Evolutionary conservation across 2,329 filamentous ascomycete species (phyloP).

Genomic region (Colletotrichum sidae): DNA sequence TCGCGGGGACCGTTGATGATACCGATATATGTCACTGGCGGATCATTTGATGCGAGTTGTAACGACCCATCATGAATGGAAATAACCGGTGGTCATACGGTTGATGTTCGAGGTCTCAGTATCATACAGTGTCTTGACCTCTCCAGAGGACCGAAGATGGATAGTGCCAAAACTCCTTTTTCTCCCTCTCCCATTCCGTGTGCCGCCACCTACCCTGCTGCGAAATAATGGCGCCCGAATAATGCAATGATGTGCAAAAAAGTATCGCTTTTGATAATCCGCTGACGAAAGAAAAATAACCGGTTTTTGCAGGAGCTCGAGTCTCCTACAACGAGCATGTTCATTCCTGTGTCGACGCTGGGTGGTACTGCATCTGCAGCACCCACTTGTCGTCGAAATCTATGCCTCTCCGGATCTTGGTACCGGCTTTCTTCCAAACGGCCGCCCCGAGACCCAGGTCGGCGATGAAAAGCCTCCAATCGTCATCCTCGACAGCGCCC

Average conservation of each 20-base stretch:
- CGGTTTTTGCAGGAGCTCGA: not conserved
- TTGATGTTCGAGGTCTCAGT: not conserved
- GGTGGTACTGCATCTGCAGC: constrained; percentile 71
- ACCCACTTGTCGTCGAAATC: constrained; percentile 93
- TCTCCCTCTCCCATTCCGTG: constrained; percentile 7
- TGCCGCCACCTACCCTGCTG: constrained; percentile 10
- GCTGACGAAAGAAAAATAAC: constrained; percentile 4
- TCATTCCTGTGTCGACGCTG: constrained; percentile 19
- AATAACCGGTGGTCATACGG: no score
- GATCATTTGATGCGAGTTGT: no score
- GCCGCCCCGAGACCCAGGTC: constrained; percentile 88
- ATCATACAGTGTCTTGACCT: constrained; percentile 28
- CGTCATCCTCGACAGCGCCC: constrained; percentile 57
- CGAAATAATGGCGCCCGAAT: constrained; percentile 18
- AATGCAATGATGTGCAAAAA: constrained; percentile 21
- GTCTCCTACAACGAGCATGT: not conserved
- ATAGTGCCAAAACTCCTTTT: constrained; percentile 18
- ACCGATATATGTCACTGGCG: no score
- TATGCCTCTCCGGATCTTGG: constrained; percentile 83
- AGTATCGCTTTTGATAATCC: constrained; percentile 25
- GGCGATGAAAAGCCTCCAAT: constrained; percentile 85
- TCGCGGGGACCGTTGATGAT: no score
- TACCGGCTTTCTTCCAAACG: constrained; percentile 87
- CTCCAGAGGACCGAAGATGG: constrained; percentile 7
- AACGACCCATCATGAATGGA: no score